Evolutionary conservation across 129 eudicot genomes (phyloP), one percentile per base, ranked within the genome.

Genomic region (Calendula officinalis): DNA sequence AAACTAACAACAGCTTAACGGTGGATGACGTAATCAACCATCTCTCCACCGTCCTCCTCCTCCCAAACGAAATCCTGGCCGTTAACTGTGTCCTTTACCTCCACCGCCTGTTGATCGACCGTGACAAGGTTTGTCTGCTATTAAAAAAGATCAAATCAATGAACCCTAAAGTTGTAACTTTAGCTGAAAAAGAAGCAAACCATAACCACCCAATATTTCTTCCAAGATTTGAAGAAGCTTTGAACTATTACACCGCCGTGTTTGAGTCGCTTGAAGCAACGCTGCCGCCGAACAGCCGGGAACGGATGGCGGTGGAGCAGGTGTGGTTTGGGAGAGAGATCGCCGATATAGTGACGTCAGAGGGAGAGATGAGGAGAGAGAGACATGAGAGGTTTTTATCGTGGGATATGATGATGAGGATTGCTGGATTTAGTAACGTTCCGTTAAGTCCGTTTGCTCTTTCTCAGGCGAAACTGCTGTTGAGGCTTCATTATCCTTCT

Each of bases 291-390:
- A 75, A 53, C 27, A 91, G 96, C 76, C 22, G 69, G 5, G 90
- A 91, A 64, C 66, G 98, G 67, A 27, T 76, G 55, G 76, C 48
- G 14, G 94, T 91, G 39, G 98, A 91, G 66, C 73, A 78, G 53
- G 78, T 78, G 16, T 91, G 96, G 94, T 78, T 91, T n/a, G 94
- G 96, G 14, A 56, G 83, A 55, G 98, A 91, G 78, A 91, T 91
- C 3, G 65, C 15, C 0, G 88, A 87, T 35, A 78, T 91, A 0
- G 85, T 91, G 9, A 69, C 77, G 41, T 60, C 65, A 12, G 92
- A 84, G 16, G 91, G 92, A 4, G 87, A 75, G 3, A 47, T 41
- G 5, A 64, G 95, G 43, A 77, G 67, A 59, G 87, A 78, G 64
- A 75, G 97, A 53, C 90, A 91, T 61, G 94, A 87, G 43, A 65